Evolutionary conservation across 768 basidiomycete genomes (phyloP).

Genomic region (Collybiopsis confluens): DNA sequence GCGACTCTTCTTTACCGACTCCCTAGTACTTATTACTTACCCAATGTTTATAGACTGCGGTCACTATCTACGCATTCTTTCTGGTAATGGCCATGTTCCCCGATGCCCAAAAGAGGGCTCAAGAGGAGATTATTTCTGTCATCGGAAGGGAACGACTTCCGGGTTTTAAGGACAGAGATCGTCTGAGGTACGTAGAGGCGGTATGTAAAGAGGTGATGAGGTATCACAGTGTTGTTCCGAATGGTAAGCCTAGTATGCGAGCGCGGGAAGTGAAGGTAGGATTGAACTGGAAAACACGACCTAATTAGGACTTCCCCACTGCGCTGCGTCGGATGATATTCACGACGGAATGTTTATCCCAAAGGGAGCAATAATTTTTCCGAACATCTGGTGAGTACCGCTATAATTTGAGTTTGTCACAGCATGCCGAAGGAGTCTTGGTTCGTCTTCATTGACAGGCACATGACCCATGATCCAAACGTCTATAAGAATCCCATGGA

Average conservation of each 20-base stretch:
- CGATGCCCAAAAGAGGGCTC: constrained; percentile 15
- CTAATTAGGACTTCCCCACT: constrained; percentile 13
- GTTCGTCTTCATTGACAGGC: constrained; percentile 6
- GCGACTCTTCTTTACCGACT: not conserved
- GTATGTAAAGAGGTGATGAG: constrained; percentile 14
- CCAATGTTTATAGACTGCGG: constrained; percentile 8
- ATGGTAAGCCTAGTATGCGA: too few relatives aligned
- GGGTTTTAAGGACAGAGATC: constrained; percentile 12
- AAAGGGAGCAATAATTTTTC: constrained; percentile 23
- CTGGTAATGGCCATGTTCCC: constrained; percentile 15
- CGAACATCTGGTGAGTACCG: constrained; percentile 16
- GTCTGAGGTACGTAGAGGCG: constrained; percentile 16
- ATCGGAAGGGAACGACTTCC: constrained; percentile 16
- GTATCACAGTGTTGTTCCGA: constrained; percentile 13
- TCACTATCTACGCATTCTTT: constrained; percentile 12
- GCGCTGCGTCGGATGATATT: constrained; percentile 24
- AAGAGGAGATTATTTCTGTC: constrained; percentile 17
- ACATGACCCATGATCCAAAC: constrained; percentile 15
- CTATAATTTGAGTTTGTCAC: not conserved
- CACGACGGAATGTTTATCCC: constrained; percentile 35
- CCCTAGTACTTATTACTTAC: not conserved
- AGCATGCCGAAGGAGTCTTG: not conserved
- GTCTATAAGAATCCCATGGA: constrained; percentile 11
- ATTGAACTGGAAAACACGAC: too few relatives aligned
- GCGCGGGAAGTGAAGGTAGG: too few relatives aligned